Evolutionary conservation across 2,329 filamentous ascomycete species (phyloP).

Genomic region (Cryphonectria japonica): DNA sequence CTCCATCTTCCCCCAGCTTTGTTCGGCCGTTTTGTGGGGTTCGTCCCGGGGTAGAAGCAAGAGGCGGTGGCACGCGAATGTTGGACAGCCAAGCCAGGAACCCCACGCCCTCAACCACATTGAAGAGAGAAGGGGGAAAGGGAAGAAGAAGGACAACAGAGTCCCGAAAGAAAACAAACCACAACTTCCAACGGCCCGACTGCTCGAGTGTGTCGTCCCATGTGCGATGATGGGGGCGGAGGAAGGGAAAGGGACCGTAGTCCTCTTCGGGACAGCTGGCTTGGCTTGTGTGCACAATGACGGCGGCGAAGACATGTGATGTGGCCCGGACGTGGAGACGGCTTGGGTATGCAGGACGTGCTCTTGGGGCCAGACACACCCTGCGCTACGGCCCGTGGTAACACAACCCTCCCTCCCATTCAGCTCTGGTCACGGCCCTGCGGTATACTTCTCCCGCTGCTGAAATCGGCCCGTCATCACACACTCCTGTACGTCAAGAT

Average conservation of each 20-base stretch:
- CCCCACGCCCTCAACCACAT: not conserved
- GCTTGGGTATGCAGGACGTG: not conserved
- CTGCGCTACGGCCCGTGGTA: not conserved
- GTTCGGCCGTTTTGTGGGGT: conserved; percentile 6
- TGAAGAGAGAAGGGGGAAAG: not conserved
- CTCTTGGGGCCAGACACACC: not conserved
- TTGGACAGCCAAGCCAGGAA: not conserved
- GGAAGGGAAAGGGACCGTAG: not conserved
- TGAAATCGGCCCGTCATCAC: conserved; percentile 35
- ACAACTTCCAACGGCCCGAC: not conserved
- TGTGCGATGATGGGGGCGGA: not conserved
- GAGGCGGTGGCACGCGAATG: not conserved
- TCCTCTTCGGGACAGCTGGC: conserved; percentile 4
- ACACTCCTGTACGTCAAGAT: conserved; percentile 4
- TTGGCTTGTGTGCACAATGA: not conserved
- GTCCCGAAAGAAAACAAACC: not conserved
- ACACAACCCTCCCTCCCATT: too few relatives aligned
- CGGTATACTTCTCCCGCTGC: not conserved
- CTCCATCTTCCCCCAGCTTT: not conserved
- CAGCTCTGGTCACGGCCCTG: not conserved
- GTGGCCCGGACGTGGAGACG: not conserved
- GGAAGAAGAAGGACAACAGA: not conserved
- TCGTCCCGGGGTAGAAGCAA: not conserved
- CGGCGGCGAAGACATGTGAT: not conserved
- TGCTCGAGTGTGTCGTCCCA: not conserved